Conservation (phyloP, 148 eudicot species). For the Camellia sinensis region DNA sequence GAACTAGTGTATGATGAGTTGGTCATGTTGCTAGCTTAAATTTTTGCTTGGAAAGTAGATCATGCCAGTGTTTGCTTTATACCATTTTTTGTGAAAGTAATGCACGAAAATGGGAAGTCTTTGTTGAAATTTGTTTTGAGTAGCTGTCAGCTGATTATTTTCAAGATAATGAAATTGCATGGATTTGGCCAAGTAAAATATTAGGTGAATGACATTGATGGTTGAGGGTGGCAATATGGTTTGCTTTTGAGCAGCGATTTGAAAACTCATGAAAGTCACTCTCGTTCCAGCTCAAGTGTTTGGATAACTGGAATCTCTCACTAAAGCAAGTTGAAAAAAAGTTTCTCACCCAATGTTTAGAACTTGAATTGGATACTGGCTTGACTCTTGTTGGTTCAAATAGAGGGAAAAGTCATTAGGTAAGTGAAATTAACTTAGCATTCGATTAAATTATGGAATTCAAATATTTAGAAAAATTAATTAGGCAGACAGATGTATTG, state of each 20-base stretch:
- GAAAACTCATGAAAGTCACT: neutral
- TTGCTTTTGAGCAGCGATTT: neutral
- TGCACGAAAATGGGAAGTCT: neutral
- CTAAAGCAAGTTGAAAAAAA: neutral
- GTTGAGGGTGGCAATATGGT: neutral
- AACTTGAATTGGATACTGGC: neutral
- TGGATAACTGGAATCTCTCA: neutral
- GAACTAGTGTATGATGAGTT: neutral
- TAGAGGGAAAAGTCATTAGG: no score
- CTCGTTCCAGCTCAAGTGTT: neutral
- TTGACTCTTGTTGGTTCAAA: neutral
- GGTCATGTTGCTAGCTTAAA: neutral
- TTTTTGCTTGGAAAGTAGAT: neutral
- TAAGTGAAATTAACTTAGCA: no score
- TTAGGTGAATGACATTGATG: no score
- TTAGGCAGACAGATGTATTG: no score
- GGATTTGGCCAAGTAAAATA: neutral
- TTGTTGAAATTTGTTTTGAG: neutral
- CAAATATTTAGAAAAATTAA: no score
- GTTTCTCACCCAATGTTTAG: neutral
- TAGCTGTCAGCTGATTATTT: neutral
- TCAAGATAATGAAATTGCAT: neutral
- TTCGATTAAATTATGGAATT: no score
- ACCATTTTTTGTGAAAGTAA: neutral
- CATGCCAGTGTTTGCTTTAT: neutral